Evolutionary conservation across 129 eudicot genomes (phyloP).

Genomic region (Tagetes patula): DNA sequence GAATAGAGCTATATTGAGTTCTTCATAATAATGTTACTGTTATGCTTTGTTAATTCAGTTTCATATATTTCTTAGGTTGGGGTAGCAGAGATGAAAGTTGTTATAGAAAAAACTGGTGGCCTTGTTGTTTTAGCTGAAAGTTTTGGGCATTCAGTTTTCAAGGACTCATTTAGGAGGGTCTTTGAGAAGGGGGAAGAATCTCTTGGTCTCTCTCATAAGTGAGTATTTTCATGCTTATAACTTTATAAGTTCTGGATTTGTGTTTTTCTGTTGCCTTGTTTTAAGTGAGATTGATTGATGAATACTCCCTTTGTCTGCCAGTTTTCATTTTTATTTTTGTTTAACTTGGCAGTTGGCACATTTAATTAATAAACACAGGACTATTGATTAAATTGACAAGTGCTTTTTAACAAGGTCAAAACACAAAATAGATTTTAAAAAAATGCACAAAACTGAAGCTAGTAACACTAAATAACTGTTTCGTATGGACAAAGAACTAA

Average conservation of each 20-base stretch:
- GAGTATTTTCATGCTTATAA: slow-evolving; percentile 39
- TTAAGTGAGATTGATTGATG: not conserved
- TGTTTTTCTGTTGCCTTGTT: slow-evolving; percentile 12
- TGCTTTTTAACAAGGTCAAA: slow-evolving; percentile 3
- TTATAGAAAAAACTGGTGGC: slow-evolving; percentile 92
- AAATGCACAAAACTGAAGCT: not conserved
- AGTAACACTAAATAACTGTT: slow-evolving; percentile 8
- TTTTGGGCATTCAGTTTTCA: slow-evolving; percentile 97
- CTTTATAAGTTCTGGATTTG: not conserved
- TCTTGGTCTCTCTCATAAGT: slow-evolving; percentile 88
- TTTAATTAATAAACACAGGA: not conserved
- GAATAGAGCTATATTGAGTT: not conserved
- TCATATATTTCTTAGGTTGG: slow-evolving; percentile 63
- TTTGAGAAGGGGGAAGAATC: slow-evolving; percentile 92
- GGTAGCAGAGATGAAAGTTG: slow-evolving; percentile 98
- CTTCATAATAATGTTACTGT: not conserved
- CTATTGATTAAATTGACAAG: not conserved
- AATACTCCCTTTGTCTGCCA: not conserved
- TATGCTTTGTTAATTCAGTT: slow-evolving; percentile 14
- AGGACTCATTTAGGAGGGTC: slow-evolving; percentile 85
- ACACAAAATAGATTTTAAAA: not conserved
- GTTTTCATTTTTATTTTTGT: no score
- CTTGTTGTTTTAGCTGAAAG: slow-evolving; percentile 91
- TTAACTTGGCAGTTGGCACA: not conserved
- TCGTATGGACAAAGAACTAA: not conserved